phyloP scores from a whole-genome alignment of 805 yeast genomes.

The Kuraishia borneana region DNA sequence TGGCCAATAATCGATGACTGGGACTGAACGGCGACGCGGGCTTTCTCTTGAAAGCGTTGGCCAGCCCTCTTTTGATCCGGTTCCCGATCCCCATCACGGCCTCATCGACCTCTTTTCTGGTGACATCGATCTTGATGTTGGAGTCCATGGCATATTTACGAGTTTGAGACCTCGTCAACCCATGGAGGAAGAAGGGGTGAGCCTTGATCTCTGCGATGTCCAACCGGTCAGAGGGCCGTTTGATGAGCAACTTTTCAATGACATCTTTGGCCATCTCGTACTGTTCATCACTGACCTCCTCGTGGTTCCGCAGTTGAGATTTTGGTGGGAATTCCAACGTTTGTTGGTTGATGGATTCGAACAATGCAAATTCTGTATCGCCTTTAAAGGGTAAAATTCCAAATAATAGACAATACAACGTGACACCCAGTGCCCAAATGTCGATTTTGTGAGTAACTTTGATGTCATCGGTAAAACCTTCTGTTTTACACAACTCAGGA shows the following conservation, averaged over 20 bases:
- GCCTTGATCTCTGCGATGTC: constrained; percentile 61
- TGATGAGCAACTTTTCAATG: constrained; percentile 47
- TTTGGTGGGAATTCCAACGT: constrained; percentile 44
- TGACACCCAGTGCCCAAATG: constrained; percentile 96
- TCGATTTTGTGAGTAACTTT: constrained; percentile 72
- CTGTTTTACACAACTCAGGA: constrained; percentile 77
- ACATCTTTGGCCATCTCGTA: constrained; percentile 43
- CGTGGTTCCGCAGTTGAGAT: neutral
- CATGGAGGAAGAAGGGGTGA: constrained; percentile 51
- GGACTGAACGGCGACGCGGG: neutral
- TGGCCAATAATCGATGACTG: neutral
- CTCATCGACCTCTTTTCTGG: constrained; percentile 56
- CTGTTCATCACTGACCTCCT: constrained; percentile 11
- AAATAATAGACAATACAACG: constrained; percentile 76
- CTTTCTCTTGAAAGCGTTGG: constrained; percentile 22
- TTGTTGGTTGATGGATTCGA: constrained; percentile 65
- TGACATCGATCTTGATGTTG: constrained; percentile 39
- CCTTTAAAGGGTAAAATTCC: constrained; percentile 88
- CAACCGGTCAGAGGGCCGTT: constrained; percentile 58
- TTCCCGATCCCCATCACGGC: constrained; percentile 81
- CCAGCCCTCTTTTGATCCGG: constrained; percentile 40
- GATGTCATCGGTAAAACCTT: constrained; percentile 22
- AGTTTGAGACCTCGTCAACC: constrained; percentile 15
- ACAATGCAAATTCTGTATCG: constrained; percentile 74
- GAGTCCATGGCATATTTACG: constrained; percentile 14